These are phyloP conservation scores for Colletotrichum tabaci DNA, from an alignment of 2,329 filamentous ascomycete species.

Conservation along the genomic window DNA sequence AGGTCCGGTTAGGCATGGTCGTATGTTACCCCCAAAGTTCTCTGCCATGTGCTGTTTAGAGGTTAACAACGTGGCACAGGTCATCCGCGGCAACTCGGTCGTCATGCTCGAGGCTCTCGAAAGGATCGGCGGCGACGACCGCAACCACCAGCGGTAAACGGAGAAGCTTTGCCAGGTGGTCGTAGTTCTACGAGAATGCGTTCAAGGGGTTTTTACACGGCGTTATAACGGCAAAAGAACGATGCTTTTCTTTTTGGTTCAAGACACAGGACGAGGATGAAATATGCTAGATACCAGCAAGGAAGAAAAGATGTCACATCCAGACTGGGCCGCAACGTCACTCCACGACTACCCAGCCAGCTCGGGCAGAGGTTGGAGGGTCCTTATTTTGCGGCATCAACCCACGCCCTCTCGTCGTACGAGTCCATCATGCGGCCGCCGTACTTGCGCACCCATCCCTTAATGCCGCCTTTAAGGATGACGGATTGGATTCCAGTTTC, in stretches of 20 bases:
- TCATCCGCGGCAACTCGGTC: slow-evolving; percentile 97
- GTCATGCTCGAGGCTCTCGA: slow-evolving; percentile 94
- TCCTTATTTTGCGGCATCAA: slow-evolving; percentile 19
- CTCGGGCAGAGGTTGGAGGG: background rate
- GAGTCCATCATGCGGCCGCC: slow-evolving; percentile 63
- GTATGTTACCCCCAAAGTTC: slow-evolving; percentile 66
- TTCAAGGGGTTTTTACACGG: slow-evolving; percentile 31
- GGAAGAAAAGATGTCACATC: slow-evolving; percentile 44
- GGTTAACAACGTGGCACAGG: slow-evolving; percentile 65
- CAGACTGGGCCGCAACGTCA: background rate
- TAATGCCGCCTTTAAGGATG: slow-evolving; percentile 67
- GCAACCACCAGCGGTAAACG: slow-evolving; percentile 50
- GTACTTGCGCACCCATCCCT: slow-evolving; percentile 68
- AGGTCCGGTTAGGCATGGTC: slow-evolving; percentile 91
- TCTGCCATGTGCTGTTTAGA: background rate
- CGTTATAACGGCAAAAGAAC: slow-evolving; percentile 39
- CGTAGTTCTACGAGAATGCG: slow-evolving; percentile 25
- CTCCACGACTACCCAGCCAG: slow-evolving; percentile 23
- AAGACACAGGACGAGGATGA: slow-evolving; percentile 34
- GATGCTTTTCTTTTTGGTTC: slow-evolving; percentile 34
- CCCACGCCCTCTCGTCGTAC: slow-evolving; percentile 62
- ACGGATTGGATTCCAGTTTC: slow-evolving; percentile 61
- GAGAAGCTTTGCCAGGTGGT: background rate
- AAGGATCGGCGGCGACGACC: slow-evolving; percentile 75
- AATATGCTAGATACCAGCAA: slow-evolving; percentile 50